Conservation (phyloP, 306 rosid species). For the Datisca glomerata region DNA sequence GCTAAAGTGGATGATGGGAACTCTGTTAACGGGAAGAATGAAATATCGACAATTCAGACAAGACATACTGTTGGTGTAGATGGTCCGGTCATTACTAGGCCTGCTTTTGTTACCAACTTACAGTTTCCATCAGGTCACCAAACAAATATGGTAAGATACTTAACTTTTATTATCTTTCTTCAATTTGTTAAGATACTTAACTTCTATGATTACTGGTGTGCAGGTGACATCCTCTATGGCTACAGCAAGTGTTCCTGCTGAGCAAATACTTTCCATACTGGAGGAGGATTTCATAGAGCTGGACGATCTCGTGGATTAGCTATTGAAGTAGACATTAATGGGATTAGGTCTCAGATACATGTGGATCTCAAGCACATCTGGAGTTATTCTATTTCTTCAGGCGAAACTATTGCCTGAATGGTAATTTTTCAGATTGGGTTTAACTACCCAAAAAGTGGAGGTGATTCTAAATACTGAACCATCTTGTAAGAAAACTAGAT, state of each 20-base stretch:
- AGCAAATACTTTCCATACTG: slow-evolving; percentile 17
- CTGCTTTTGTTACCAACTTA: too few relatives aligned
- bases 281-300: slow-evolving; percentile 55
- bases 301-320: slow-evolving; percentile 39
- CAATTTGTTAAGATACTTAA: background rate
- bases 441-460: slow-evolving; percentile 20
- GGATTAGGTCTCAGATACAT: slow-evolving; percentile 3
- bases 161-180: too few relatives aligned
- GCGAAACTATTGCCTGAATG: slow-evolving; percentile 20
- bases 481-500: slow-evolving; percentile 8
- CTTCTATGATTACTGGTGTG: slow-evolving; percentile 9
- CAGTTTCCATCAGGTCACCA: too few relatives aligned
- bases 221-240: slow-evolving; percentile 32
- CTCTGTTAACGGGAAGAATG: slow-evolving; percentile 19
- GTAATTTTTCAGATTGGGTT: slow-evolving; percentile 14
- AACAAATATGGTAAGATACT: too few relatives aligned
- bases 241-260: slow-evolving; percentile 13
- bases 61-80: slow-evolving; percentile 15
- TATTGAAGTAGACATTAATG: slow-evolving; percentile 3
- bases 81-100: slow-evolving; percentile 13
- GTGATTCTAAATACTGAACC: slow-evolving; percentile 11
- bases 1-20: slow-evolving; percentile 15
- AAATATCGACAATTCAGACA: slow-evolving; percentile 12
- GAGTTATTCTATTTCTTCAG: slow-evolving; percentile 12
- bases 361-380: slow-evolving; percentile 16